A percentile compares a stretch with the other conserved stretches of the same genome.
Conservation (phyloP, 2,329 filamentous ascomycete genomes). For the Xylaria sp. region DNA sequence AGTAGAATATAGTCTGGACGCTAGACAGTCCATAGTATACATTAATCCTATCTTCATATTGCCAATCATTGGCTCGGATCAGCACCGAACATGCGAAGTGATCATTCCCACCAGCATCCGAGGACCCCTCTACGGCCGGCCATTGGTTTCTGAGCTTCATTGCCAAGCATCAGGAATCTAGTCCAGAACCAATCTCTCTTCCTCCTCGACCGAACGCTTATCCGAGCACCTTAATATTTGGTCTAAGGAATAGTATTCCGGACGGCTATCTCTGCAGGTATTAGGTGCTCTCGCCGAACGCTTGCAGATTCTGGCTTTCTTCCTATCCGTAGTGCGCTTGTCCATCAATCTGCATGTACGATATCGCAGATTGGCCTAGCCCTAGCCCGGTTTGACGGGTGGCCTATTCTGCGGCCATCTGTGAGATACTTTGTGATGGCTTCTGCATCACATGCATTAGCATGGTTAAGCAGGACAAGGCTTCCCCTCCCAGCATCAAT, state of each 20-base stretch:
- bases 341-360: slow-evolving; percentile 28
- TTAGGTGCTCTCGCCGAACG: slow-evolving; percentile 8
- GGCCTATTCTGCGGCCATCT: slow-evolving; percentile 45
- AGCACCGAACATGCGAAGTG: slow-evolving; percentile 28
- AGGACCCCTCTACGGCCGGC: slow-evolving; percentile 18
- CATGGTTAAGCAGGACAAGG: slow-evolving; percentile 1
- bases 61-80: slow-evolving; percentile 25
- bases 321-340: slow-evolving; percentile 10
- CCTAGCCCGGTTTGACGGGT: slow-evolving; percentile 26
- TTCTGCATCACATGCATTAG: slow-evolving; percentile 30
- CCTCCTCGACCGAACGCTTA: neutral
- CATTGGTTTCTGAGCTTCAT: slow-evolving; percentile 32
- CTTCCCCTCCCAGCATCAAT: neutral
- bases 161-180: slow-evolving; percentile 26
- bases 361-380: slow-evolving; percentile 16
- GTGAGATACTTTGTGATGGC: slow-evolving; percentile 21
- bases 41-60: neutral
- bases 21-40: neutral
- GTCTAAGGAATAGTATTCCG: neutral
- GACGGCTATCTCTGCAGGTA: neutral
- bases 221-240: neutral
- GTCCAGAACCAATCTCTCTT: neutral
- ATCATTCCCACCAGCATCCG: slow-evolving; percentile 21
- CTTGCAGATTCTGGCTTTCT: slow-evolving; percentile 18
- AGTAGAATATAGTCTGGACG: neutral